phyloP scores from a whole-genome alignment of 805 yeast genomes.

The Candida nitratophila region DNA sequence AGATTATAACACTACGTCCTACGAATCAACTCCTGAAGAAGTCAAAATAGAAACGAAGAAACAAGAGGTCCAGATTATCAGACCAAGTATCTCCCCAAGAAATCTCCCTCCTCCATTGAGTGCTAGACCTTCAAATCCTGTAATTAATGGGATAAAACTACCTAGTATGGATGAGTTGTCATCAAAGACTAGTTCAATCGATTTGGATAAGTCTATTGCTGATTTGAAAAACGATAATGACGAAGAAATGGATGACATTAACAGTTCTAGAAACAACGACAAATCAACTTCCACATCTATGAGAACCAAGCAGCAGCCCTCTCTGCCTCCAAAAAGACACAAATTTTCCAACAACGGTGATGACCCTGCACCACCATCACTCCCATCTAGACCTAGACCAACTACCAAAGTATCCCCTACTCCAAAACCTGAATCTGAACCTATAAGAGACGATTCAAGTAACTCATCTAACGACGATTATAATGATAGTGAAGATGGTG shows the following conservation, averaged over 20 bases:
- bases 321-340: neutral
- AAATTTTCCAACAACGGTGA: neutral
- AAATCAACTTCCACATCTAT: neutral
- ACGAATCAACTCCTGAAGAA: neutral
- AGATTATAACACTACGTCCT: conserved; percentile 3
- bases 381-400: neutral
- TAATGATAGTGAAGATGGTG: neutral
- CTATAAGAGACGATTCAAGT: neutral
- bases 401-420: neutral
- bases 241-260: neutral
- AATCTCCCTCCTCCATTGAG: conserved; percentile 1
- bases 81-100: conserved; percentile 4
- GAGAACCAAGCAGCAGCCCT: neutral
- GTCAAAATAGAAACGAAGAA: neutral
- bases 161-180: conserved; percentile 4
- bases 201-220: neutral
- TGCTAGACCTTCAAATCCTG: neutral
- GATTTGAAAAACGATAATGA: neutral
- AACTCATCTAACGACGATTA: neutral
- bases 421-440: neutral
- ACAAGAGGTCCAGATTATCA: conserved; percentile 1
- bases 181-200: neutral
- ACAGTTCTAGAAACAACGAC: no score
- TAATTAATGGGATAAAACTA: conserved; percentile 1
- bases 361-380: neutral